phyloP scores from a whole-genome alignment of 345 rosid species.

The Kernera saxatilis region DNA sequence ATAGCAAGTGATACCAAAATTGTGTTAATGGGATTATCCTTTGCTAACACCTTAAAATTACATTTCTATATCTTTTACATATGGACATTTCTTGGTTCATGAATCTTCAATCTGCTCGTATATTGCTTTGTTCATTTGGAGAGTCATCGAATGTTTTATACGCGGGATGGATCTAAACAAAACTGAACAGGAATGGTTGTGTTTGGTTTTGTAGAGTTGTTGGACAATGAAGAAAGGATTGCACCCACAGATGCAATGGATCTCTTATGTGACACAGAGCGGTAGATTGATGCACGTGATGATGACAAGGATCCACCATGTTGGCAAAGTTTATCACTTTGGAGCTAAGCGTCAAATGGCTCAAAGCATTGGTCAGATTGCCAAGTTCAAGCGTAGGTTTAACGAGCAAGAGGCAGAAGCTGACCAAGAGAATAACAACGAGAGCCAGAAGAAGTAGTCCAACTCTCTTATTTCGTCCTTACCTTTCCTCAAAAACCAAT shows the following conservation, averaged over 20 bases:
- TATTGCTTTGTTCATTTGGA: not conserved
- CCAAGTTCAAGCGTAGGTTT: constrained; percentile 76
- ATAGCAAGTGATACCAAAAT: not conserved
- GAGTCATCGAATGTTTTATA: not conserved
- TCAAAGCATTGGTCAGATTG: constrained; percentile 75
- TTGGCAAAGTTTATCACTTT: constrained; percentile 79
- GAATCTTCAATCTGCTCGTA: not conserved
- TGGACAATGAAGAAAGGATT: constrained; percentile 77
- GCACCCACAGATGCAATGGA: constrained; percentile 97
- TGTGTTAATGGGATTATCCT: too few relatives aligned
- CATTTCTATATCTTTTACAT: not conserved
- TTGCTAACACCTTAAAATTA: not conserved
- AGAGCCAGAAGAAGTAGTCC: constrained; percentile 23
- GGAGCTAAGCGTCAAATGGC: constrained; percentile 89
- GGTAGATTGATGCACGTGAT: constrained; percentile 82
- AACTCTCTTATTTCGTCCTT: not conserved
- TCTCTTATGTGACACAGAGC: constrained; percentile 85
- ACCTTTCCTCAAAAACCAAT: not conserved
- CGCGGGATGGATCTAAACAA: not conserved
- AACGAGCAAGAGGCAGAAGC: constrained; percentile 49
- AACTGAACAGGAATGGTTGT: not conserved
- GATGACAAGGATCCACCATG: constrained; percentile 87
- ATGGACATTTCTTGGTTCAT: not conserved
- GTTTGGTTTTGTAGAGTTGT: constrained; percentile 22
- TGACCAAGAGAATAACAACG: not conserved